Conservation (phyloP, 306 rosid genomes). For the Cajanus cajan region DNA sequence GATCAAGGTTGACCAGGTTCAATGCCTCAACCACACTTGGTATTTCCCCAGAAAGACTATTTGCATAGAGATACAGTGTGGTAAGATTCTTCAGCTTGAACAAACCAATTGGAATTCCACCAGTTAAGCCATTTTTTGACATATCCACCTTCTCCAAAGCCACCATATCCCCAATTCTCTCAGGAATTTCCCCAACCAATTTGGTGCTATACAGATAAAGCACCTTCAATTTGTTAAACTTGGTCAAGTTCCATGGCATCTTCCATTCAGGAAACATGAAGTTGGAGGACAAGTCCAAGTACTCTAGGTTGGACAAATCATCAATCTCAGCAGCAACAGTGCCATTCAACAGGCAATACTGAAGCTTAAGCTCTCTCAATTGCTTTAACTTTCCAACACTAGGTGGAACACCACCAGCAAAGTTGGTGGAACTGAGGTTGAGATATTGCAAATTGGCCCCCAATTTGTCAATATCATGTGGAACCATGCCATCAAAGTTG, state of each 20-base stretch:
- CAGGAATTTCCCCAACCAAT: conserved; percentile 35
- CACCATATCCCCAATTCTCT: conserved; percentile 32
- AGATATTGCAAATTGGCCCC: conserved; percentile 24
- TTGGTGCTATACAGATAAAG: conserved; percentile 27
- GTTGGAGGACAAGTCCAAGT: conserved; percentile 33
- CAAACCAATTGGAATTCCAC: conserved; percentile 25
- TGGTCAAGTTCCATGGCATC: conserved; percentile 24
- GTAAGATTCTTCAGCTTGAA: conserved; percentile 38
- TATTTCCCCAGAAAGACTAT: conserved; percentile 32
- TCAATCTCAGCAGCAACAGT: conserved; percentile 29
- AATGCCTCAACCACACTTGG: conserved; percentile 33
- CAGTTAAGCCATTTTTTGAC: conserved; percentile 21
- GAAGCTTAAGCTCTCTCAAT: conserved; percentile 1
- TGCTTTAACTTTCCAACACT: conserved; percentile 33
- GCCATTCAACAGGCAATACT: conserved; percentile 26
- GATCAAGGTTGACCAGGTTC: conserved; percentile 26
- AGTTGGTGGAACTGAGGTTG: conserved; percentile 34
- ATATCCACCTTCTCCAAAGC: conserved; percentile 31
- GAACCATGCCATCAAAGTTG: conserved; percentile 38
- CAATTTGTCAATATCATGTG: conserved; percentile 25
- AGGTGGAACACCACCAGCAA: conserved; percentile 34
- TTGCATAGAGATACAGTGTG: not conserved
- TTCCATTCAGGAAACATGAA: conserved; percentile 30
- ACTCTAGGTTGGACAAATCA: conserved; percentile 34
- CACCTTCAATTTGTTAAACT: conserved; percentile 28